Evolutionary conservation across 2,329 filamentous ascomycete genomes (phyloP), one percentile per base, ranked within the genome.

Genomic region (Arthrobotrys conoides): DNA sequence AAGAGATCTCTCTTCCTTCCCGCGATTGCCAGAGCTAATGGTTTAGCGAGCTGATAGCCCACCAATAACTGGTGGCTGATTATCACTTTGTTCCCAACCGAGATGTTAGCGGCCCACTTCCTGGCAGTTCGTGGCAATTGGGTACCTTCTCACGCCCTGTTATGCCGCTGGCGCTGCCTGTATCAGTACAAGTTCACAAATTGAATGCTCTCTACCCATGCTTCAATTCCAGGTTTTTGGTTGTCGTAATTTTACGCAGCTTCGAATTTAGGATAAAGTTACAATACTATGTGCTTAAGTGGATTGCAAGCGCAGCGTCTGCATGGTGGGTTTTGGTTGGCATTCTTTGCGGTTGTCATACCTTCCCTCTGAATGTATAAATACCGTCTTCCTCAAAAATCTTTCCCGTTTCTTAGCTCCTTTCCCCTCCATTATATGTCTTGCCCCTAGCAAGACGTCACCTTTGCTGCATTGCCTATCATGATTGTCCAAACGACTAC

Each of bases 241-340:
- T 3, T 12, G n/a, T 57, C n/a, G 53, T 38, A 38, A 61, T 44
- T 46, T 61, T 44, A 61, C 36, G 24, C 61, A 72, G 38, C 68
- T 71, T 57, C 63, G 61, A 49, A 59, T 67, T 73, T 73, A 73
- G 70, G 70, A 73, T 73, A 73, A 73, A 67, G 44, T 16, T 70
- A 20, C 24, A 48, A 69, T 41, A 46, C 33, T n/a, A 53, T 24
- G 20, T 55, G 51, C n/a, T 20, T 5, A 18, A 44, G 41, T 44
- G n/a, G n/a, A 20, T 51, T 57, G 65, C 30, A 68, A 30, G 33
- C 65, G 65, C 65, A 22, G 65, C 49, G 49, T 18, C 44, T 65
- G 41, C 22, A 33, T 22, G 46, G 36, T 18, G 33, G 9, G 9
- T 30, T 59, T 36, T 20, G 66, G 36, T 38, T 41, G 44, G 36